A percentile compares a stretch with the other conserved stretches of the same genome.
Conservation (phyloP, 148 eudicot species). For the Rheum nobile region DNA sequence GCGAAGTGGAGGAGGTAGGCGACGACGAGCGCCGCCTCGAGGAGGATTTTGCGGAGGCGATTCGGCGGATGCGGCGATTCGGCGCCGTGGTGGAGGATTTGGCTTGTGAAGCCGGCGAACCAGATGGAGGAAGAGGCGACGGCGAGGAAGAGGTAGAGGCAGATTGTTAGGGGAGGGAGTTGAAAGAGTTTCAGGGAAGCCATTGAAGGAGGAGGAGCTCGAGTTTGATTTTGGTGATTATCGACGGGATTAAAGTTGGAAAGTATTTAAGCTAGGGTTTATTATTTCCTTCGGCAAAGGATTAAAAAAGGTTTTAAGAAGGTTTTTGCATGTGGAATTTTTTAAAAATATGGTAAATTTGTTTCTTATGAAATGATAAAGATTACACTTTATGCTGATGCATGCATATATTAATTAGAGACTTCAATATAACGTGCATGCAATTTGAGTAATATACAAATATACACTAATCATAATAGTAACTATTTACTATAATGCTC, state of each 20-base stretch:
- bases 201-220: background rate
- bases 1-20: background rate
- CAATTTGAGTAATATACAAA: too few relatives aligned
- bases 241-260: background rate
- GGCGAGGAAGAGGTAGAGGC: background rate
- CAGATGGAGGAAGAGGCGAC: background rate
- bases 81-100: background rate
- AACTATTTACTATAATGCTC: too few relatives aligned
- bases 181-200: background rate
- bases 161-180: background rate
- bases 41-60: background rate
- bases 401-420: too few relatives aligned
- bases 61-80: background rate
- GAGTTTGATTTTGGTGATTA: background rate
- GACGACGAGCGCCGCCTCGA: background rate
- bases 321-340: background rate
- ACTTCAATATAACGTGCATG: too few relatives aligned
- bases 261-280: background rate
- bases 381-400: too few relatives aligned
- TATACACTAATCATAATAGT: too few relatives aligned
- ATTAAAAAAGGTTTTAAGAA: too few relatives aligned
- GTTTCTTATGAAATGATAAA: too few relatives aligned
- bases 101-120: background rate
- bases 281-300: too few relatives aligned
- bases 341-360: background rate